Conservation (phyloP, 2,329 filamentous ascomycete species). For the Aspergillus glaucus region DNA sequence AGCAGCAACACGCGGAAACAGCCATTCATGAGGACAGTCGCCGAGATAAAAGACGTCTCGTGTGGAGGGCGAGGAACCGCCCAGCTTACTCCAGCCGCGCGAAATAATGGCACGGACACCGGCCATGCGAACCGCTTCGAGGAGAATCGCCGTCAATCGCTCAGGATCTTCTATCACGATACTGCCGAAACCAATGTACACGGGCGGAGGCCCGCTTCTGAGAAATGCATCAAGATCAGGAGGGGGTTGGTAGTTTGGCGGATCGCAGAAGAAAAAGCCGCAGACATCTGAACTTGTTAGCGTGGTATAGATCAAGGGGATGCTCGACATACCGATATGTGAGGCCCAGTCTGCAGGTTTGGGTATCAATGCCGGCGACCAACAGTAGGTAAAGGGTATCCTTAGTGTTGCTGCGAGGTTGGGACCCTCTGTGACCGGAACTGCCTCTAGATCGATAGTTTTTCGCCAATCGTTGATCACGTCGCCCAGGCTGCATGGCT, state of each 20-base stretch:
- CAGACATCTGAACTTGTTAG: conserved; percentile 27
- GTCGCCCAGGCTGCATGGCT: conserved; percentile 32
- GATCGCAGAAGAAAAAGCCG: conserved; percentile 42
- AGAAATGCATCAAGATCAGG: conserved; percentile 41
- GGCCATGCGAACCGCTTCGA: conserved; percentile 42
- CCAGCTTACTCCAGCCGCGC: conserved; percentile 49
- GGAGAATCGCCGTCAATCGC: conserved; percentile 39
- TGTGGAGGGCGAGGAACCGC: conserved; percentile 21
- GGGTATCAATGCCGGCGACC: conserved; percentile 38
- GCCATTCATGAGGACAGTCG: conserved; percentile 54
- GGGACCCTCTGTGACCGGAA: conserved; percentile 33
- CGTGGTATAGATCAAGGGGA: background rate
- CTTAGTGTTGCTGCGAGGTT: conserved; percentile 30
- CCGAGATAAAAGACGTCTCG: conserved; percentile 45
- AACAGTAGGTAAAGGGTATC: conserved; percentile 42
- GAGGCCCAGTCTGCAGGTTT: conserved; percentile 37
- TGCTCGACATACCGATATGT: conserved; percentile 25
- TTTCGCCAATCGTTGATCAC: conserved; percentile 41
- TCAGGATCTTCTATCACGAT: conserved; percentile 50
- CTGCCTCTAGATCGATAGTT: conserved; percentile 36
- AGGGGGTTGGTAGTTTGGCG: conserved; percentile 35
- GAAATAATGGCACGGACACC: conserved; percentile 51
- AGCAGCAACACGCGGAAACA: conserved; percentile 50
- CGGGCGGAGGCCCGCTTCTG: conserved; percentile 40
- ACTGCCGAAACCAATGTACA: conserved; percentile 54